Base-by-base conservation (phyloP, 2,329 filamentous ascomycete genomes). In the Penicillium digitatum region DNA sequence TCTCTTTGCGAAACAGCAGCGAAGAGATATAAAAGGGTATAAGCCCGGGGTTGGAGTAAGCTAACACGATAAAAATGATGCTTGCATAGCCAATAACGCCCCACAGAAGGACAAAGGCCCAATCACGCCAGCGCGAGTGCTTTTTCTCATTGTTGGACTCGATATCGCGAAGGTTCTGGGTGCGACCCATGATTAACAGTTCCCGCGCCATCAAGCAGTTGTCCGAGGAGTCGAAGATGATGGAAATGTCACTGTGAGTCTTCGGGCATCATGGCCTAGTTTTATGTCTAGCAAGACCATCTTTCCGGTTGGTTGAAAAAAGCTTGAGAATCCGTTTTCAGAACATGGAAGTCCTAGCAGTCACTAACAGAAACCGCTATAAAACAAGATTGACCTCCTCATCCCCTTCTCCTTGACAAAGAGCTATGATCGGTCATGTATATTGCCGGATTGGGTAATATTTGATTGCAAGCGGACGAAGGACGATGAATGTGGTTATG, bases 11-110 rank as follows among this genome's bases (percentile, higher is more conserved):
- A 48, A 62, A 63, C 16, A 69, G 26, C 14, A 65, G 29, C 1
- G 60, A 54, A 3, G 62, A 48, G 11, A 64, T 51, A 27, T 62
- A 57, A 22, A 67, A 46, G 12, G 61, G 49, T 22, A 68, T 29
- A 3, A 65, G 48, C 1, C 62, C 60, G 3, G 64, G 60, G 18
- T 60, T 58, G 14, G 57, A 62, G 38, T 58, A 64, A 18, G 57
- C 62, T 18, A 65, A 34, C 27, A 61, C 46, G 1, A 56, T 52
- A n/a, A 66, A 52, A n/a, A 68, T 55, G 29, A 69, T 52, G 40
- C 62, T 63, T 10, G 57, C 27, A 42, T 68, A 70, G 27, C 65
- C 59, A 38, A 65, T 3, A 16, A 56, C 31, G 55, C 58, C 62
- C 62, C 67, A 69, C 3, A 57, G 51, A 24, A 68, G 26, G 20